A percentile compares a stretch with the other conserved stretches of the same genome.
Conservation (phyloP, 2,329 filamentous ascomycete species). For the Cryphonectria nitschkei region DNA sequence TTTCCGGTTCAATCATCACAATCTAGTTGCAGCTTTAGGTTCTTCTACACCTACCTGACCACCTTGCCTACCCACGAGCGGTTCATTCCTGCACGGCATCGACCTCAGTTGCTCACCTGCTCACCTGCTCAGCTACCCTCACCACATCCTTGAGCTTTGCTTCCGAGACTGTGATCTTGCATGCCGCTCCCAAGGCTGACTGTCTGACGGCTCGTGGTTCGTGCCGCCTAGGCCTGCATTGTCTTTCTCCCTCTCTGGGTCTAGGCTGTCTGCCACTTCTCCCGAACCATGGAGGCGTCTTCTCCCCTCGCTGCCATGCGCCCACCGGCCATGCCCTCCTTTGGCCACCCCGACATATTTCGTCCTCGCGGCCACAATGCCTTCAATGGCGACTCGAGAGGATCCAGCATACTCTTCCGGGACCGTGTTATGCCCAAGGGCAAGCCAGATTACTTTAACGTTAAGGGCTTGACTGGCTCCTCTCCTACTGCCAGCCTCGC, state of each 20-base stretch:
- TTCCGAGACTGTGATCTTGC: constrained; percentile 10
- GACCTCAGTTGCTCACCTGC: constrained; percentile 29
- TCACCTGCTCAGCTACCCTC: constrained; percentile 18
- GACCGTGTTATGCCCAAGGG: constrained; percentile 64
- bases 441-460: constrained; percentile 77
- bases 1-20: constrained; percentile 27
- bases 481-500: constrained; percentile 91
- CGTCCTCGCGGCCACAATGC: constrained; percentile 51
- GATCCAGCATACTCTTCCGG: constrained; percentile 75
- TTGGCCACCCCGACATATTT: constrained; percentile 63
- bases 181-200: constrained; percentile 16
- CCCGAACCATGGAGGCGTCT: constrained; percentile 78
- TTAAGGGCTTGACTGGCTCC: constrained; percentile 78
- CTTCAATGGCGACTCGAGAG: constrained; percentile 59
- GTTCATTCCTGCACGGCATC: constrained; percentile 35
- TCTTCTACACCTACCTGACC: constrained; percentile 34
- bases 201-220: constrained; percentile 14
- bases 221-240: constrained; percentile 7
- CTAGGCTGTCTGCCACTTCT: constrained; percentile 20
- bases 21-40: constrained; percentile 40
- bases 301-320: constrained; percentile 94
- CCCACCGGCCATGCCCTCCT: constrained; percentile 67
- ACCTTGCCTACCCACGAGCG: constrained; percentile 12
- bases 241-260: constrained; percentile 4
- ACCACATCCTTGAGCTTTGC: constrained; percentile 15